These are phyloP conservation scores for Annulohypoxylon maeteangense DNA, from an alignment of 495 filamentous ascomycete species.

Conservation along the genomic window DNA sequence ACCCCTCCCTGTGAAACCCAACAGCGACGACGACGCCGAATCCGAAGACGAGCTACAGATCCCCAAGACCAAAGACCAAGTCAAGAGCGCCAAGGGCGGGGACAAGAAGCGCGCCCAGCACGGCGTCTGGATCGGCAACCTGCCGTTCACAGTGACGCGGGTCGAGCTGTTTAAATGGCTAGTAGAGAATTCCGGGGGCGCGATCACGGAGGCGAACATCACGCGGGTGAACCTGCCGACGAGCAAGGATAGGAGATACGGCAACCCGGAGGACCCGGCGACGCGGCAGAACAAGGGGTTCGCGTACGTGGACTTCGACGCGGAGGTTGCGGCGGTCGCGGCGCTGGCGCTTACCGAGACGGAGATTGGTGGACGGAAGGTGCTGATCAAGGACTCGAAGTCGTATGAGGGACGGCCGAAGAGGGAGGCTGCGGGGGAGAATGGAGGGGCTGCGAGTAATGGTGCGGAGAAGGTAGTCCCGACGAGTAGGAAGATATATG, in stretches of 20 bases:
- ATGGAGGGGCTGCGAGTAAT: constrained; percentile 54
- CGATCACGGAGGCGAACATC: constrained; percentile 74
- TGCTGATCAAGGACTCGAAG: constrained; percentile 91
- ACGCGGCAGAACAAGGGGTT: constrained; percentile 78
- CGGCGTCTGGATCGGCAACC: constrained; percentile 96
- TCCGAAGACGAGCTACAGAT: constrained; percentile 47
- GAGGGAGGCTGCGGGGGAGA: constrained; percentile 55
- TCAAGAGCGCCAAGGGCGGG: constrained; percentile 46
- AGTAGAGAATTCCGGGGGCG: constrained; percentile 68
- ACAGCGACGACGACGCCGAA: constrained; percentile 56
- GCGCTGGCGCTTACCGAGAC: constrained; percentile 85
- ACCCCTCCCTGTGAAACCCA: constrained; percentile 54
- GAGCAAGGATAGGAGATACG: constrained; percentile 53
- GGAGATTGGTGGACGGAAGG: constrained; percentile 74
- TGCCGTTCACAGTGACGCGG: constrained; percentile 81
- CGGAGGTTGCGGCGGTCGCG: constrained; percentile 69
- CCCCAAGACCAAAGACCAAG: constrained; percentile 41
- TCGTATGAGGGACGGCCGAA: constrained; percentile 81
- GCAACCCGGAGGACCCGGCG: constrained; percentile 54
- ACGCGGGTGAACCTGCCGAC: constrained; percentile 85
- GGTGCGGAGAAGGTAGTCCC: constrained; percentile 60
- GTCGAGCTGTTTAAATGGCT: constrained; percentile 79
- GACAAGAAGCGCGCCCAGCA: constrained; percentile 72
- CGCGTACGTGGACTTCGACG: constrained; percentile 92
- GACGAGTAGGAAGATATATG: constrained; percentile 82